Base-by-base conservation (phyloP, 768 basidiomycete genomes). In the Cyclocybe aegerita region DNA sequence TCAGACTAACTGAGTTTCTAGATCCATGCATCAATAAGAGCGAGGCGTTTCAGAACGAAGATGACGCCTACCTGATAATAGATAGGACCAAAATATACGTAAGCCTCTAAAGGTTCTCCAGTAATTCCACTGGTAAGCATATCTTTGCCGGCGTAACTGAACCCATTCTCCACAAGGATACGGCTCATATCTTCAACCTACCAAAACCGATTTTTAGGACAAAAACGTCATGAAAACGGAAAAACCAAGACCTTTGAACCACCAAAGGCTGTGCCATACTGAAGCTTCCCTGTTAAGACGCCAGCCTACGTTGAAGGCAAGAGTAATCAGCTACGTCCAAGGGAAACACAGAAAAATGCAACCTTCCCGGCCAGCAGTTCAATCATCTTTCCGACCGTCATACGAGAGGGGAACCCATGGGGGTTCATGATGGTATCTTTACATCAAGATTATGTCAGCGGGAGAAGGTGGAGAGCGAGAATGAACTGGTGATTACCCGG, bases 321-420 rank as follows among this genome's bases (percentile, higher is more conserved):
- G 48, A 40, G 40, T 17, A 29, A 37, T 34, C 35, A 50, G 33
- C 9, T 12, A 17, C 9, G 9, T 35, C 46, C 9, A 14, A 37
- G 10, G 9, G 29, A 37, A 46, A 12, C 12, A 35, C 36, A 9
- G 14, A 14, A 11, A 23, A 41, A 37, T 56, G 33, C 35, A 50
- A 90, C 91, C 81, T 99, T 99, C 44, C 97, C 96, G 9, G 94
- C 90, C 31, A 99, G 73, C 15, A 98, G 76, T 69, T 99, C 97
- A 46, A 99, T 97, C 97, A 99, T 99, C 76, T 99, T 99, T 43
- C 97, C 97, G 29, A 99, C 97, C 17, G 97, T 99, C 94, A 95
- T 98, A 48, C 96, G 90, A 50, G 93, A 96, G 4, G 97, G 97
- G 78, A 99, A 98, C 63, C 97, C 97, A 70, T 99, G 97, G 3